phyloP scores from a whole-genome alignment of 2,329 filamentous ascomycete species.

The Sporothrix euskadiensis region DNA sequence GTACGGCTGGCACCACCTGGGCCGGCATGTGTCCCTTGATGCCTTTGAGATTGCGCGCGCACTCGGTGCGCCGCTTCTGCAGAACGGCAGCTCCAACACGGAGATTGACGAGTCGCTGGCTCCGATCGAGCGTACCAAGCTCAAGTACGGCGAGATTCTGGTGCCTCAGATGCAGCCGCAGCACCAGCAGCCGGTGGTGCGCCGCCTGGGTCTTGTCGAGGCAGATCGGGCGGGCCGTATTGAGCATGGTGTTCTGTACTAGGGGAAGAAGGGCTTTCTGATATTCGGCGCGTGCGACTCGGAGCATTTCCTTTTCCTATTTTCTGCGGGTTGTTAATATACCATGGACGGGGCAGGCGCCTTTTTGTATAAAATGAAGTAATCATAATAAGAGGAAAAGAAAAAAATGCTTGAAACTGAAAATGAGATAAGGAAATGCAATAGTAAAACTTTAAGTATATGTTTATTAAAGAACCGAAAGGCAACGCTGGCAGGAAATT shows the following conservation, averaged over 20 bases:
- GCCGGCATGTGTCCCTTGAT: slow-evolving; percentile 16
- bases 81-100: slow-evolving; percentile 21
- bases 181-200: neutral
- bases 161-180: neutral
- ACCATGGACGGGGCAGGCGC: neutral
- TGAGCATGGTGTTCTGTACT: neutral
- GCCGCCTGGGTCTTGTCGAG: slow-evolving; percentile 8
- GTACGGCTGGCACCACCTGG: slow-evolving; percentile 5
- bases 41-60: slow-evolving; percentile 25
- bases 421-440: too few species aligned
- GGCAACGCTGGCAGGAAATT: neutral
- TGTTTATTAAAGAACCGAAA: too few species aligned
- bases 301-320: neutral
- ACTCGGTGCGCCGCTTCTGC: slow-evolving; percentile 17
- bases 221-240: neutral
- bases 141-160: slow-evolving; percentile 15
- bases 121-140: neutral
- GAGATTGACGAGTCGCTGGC: neutral
- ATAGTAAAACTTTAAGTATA: too few species aligned
- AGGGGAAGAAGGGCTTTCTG: neutral
- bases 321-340: neutral
- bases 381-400: neutral
- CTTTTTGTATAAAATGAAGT: neutral
- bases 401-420: too few species aligned
- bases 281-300: neutral